phyloP scores from a whole-genome alignment of 257 asterid species.

The Cinchona pubescens region DNA sequence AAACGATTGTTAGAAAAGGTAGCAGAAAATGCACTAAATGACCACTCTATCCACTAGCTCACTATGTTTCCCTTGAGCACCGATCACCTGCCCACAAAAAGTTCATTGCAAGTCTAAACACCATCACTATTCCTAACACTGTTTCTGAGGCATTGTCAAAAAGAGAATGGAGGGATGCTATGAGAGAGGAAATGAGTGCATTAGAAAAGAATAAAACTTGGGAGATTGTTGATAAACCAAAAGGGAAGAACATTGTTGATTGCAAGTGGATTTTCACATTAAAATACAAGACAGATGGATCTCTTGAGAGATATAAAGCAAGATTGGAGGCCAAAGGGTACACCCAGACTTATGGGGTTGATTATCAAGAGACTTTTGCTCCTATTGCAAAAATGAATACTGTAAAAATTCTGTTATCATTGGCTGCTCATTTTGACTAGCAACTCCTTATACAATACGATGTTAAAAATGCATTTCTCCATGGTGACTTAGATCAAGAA shows the following conservation, averaged over 20 bases:
- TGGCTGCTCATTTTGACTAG: neutral
- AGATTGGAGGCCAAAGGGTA: neutral
- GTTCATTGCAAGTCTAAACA: neutral
- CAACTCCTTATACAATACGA: neutral
- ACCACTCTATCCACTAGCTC: neutral
- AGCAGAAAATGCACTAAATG: neutral
- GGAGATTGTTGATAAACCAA: neutral
- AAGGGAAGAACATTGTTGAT: neutral
- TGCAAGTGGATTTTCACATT: neutral
- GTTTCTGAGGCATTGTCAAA: neutral
- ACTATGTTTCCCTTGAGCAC: neutral
- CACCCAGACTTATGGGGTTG: neutral
- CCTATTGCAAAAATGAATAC: no score
- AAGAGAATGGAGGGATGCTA: neutral
- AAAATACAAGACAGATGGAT: conserved; percentile 1
- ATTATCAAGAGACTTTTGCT: neutral
- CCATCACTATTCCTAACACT: neutral
- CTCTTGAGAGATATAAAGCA: neutral
- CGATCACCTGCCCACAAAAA: neutral
- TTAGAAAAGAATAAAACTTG: neutral
- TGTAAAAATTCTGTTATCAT: neutral
- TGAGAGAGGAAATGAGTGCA: neutral
- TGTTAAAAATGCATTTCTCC: conserved; percentile 10
- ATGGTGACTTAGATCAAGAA: conserved; percentile 3
- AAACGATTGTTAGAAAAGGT: neutral